Conservation (phyloP, 805 yeast species). For the Helenozyma baotianmanensis region DNA sequence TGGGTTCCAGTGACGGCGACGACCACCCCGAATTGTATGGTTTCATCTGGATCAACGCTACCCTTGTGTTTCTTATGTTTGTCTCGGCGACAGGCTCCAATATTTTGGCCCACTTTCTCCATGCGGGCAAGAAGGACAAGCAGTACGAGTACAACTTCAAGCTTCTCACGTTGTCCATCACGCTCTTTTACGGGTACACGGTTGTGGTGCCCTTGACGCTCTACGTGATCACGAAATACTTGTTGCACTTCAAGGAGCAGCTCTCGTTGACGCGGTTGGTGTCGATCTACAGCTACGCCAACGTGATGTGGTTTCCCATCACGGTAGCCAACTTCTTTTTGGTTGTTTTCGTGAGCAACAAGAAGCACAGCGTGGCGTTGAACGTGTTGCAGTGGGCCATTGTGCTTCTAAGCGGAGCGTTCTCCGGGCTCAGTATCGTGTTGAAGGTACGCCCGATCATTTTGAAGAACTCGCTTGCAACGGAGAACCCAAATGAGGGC, state of each 20-base stretch:
- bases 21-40: conserved; percentile 71
- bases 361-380: conserved; percentile 28
- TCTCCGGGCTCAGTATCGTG: conserved; percentile 55
- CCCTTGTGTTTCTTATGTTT: conserved; percentile 70
- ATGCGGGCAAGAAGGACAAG: conserved; percentile 31
- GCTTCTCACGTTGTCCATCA: conserved; percentile 62
- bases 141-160: conserved; percentile 58
- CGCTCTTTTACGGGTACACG: conserved; percentile 73
- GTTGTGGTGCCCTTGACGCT: conserved; percentile 56
- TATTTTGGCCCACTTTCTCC: conserved; percentile 52
- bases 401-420: conserved; percentile 53
- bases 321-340: conserved; percentile 57
- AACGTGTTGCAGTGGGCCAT: conserved; percentile 60
- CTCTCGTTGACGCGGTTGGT: conserved; percentile 57
- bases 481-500: conserved; percentile 24
- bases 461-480: conserved; percentile 30
- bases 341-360: conserved; percentile 43
- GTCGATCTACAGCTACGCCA: conserved; percentile 81
- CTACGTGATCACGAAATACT: conserved; percentile 49
- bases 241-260: conserved; percentile 46
- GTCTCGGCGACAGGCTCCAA: conserved; percentile 70
- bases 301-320: conserved; percentile 81
- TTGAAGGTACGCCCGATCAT: conserved; percentile 41
- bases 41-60: conserved; percentile 85
- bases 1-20: conserved; percentile 10